Conservation (phyloP, 1,284 basidiomycete species). For the Ceratorhiza oryzae-sativae region DNA sequence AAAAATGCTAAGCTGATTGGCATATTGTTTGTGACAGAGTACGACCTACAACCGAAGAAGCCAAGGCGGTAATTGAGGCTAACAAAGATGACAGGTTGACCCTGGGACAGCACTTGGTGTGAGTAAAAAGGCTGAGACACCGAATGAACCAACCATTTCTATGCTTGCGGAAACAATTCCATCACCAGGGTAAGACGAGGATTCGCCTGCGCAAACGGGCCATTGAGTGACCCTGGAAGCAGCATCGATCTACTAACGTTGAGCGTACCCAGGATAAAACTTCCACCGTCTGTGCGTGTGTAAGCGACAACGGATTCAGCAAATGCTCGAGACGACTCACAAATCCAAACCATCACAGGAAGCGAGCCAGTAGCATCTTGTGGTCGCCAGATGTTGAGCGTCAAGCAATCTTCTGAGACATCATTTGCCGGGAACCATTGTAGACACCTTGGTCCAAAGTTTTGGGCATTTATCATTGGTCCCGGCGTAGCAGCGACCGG, state of each 20-base stretch:
- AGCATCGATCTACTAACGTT: too few relatives aligned
- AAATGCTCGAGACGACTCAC: background rate
- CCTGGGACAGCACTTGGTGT: background rate
- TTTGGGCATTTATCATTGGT: background rate
- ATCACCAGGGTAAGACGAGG: slow-evolving; percentile 6
- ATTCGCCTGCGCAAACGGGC: background rate
- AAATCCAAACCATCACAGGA: slow-evolving; percentile 40
- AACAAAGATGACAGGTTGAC: slow-evolving; percentile 8
- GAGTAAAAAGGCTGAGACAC: background rate
- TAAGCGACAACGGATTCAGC: background rate
- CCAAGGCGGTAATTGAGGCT: slow-evolving; percentile 13
- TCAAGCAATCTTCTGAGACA: slow-evolving; percentile 37
- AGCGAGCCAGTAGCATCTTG: background rate
- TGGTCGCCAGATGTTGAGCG: slow-evolving; percentile 33
- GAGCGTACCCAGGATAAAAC: slow-evolving; percentile 22
- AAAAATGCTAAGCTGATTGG: background rate
- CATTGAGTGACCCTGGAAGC: too few relatives aligned
- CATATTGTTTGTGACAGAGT: too few relatives aligned
- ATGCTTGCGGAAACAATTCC: slow-evolving; percentile 22
- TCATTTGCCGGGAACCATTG: background rate
- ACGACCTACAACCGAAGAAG: slow-evolving; percentile 1
- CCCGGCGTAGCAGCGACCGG: slow-evolving; percentile 48
- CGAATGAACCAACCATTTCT: background rate
- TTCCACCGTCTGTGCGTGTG: slow-evolving; percentile 3
- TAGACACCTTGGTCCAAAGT: background rate